Evolutionary conservation across 805 yeast species (phyloP).

Genomic region (Kurtzmaniella fragi): DNA sequence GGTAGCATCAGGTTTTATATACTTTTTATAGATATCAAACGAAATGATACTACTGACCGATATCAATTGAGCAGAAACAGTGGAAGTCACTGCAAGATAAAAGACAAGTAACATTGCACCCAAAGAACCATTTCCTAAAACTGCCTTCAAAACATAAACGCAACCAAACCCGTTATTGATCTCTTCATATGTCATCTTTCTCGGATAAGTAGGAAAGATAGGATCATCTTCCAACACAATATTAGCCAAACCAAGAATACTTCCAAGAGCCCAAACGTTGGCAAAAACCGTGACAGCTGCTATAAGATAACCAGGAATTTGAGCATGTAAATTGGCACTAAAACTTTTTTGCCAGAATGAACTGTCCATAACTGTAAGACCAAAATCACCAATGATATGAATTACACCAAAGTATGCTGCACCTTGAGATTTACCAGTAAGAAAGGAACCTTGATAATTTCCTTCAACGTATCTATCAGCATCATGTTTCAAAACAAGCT

Average conservation of each 20-base stretch:
- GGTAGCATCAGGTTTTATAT: conserved; percentile 38
- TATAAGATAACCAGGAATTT: conserved; percentile 32
- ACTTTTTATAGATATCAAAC: conserved; percentile 43
- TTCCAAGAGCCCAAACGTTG: conserved; percentile 32
- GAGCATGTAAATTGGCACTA: conserved; percentile 28
- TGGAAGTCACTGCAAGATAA: conserved; percentile 38
- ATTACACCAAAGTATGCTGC: conserved; percentile 31
- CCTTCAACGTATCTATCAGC: conserved; percentile 22
- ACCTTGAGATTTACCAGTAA: conserved; percentile 33
- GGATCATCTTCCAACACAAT: conserved; percentile 21
- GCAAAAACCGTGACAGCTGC: conserved; percentile 28
- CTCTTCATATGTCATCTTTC: conserved; percentile 21
- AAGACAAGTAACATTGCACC: conserved; percentile 29
- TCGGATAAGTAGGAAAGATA: conserved; percentile 28
- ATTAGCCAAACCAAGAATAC: conserved; percentile 29
- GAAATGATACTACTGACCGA: conserved; percentile 38
- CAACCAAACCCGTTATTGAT: conserved; percentile 25
- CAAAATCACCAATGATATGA: conserved; percentile 31
- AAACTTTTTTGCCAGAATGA: conserved; percentile 39
- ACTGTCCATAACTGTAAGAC: conserved; percentile 33
- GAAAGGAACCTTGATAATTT: conserved; percentile 26
- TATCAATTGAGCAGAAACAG: conserved; percentile 36
- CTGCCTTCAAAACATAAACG: conserved; percentile 25
- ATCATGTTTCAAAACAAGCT: conserved; percentile 12
- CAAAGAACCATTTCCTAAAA: conserved; percentile 25